These are phyloP conservation scores for Cantharellus cinnabarinus DNA, from an alignment of 768 basidiomycete genomes.

Conservation along the genomic window DNA sequence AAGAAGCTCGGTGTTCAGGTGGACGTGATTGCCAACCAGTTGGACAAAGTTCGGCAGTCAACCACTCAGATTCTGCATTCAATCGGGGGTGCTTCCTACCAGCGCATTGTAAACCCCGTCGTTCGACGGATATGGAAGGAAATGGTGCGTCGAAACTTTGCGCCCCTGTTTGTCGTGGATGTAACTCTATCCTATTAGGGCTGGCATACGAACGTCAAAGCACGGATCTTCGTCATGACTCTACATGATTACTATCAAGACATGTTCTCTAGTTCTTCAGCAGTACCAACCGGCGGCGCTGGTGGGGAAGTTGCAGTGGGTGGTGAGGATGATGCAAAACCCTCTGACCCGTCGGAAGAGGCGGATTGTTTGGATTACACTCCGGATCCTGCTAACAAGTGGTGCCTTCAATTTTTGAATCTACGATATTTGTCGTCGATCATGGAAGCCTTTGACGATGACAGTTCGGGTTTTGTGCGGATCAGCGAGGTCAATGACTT, in stretches of 20 bases:
- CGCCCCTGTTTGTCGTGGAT: neutral
- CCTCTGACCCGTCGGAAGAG: neutral
- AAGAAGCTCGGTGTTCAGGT: neutral
- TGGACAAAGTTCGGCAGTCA: neutral
- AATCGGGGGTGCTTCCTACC: neutral
- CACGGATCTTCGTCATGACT: neutral
- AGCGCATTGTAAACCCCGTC: neutral
- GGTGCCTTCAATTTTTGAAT: neutral
- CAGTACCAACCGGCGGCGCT: neutral
- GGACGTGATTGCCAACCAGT: neutral
- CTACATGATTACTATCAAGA: neutral
- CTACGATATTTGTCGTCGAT: neutral
- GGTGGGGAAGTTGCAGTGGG: neutral
- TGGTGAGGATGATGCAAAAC: neutral
- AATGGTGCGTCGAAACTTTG: neutral
- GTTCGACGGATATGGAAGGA: neutral
- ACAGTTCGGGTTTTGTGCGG: neutral
- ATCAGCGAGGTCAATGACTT: neutral
- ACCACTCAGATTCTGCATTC: neutral
- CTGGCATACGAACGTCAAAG: neutral
- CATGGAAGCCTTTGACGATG: neutral
- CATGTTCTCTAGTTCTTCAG: neutral
- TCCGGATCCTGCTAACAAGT: neutral
- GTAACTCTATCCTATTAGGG: neutral
- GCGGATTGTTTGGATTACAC: neutral